phyloP scores from a whole-genome alignment of 208 protist species.

The Trichomonas tenax region DNA sequence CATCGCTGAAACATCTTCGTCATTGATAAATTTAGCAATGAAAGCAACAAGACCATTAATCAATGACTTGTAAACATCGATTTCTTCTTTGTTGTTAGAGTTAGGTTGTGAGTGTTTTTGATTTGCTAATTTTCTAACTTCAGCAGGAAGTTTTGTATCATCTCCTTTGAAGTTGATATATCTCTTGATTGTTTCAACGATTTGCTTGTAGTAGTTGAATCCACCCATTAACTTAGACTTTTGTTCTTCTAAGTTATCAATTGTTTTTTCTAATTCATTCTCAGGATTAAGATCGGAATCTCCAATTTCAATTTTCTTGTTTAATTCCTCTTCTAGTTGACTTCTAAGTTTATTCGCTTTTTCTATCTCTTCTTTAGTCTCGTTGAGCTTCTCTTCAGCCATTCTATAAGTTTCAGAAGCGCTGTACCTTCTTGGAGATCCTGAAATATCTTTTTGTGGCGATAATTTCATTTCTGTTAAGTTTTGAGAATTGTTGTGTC shows the following conservation, averaged over 20 bases:
- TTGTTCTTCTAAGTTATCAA: not conserved
- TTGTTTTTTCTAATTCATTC: not conserved
- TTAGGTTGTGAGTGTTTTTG: not conserved
- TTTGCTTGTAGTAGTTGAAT: not conserved
- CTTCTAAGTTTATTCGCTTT: not conserved
- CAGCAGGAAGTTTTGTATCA: not conserved
- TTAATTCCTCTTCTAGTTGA: not conserved
- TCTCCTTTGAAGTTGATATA: not conserved
- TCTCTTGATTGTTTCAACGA: not conserved
- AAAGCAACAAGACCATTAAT: not conserved
- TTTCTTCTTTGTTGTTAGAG: not conserved
- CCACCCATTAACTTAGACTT: not conserved
- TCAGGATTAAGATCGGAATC: not conserved
- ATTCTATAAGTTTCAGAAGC: not conserved
- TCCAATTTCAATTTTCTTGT: not conserved
- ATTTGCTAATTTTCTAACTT: not conserved
- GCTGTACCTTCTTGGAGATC: not conserved
- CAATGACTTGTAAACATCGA: not conserved
- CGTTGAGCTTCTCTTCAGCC: not conserved
- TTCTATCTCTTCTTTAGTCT: not conserved
- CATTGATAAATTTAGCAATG: not conserved
- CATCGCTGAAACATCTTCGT: not conserved
- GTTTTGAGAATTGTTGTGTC: not conserved
- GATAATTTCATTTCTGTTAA: not conserved
- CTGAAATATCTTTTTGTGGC: not conserved